Evolutionary conservation across 2,329 filamentous ascomycete species (phyloP).

Genomic region (Microdochium paspali): DNA sequence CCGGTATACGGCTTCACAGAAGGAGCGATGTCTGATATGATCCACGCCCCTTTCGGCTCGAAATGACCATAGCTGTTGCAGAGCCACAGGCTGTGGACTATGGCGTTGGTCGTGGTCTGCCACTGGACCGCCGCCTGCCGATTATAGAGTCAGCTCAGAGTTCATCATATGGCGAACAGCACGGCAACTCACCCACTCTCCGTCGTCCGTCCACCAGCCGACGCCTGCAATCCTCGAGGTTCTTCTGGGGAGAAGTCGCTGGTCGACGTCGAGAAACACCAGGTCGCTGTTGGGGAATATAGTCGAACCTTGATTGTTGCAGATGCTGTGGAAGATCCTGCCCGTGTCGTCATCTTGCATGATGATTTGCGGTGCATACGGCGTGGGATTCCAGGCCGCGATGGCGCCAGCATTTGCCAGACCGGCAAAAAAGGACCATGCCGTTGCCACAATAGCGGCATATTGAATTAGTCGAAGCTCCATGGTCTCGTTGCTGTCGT

Average conservation of each 20-base stretch:
- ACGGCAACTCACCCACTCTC: not conserved
- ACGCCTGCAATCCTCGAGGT: conserved; percentile 3
- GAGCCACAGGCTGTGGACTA: conserved; percentile 13
- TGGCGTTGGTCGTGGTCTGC: conserved; percentile 7
- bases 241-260: conserved; percentile 3
- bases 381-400: not conserved
- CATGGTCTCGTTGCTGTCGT: not conserved
- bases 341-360: conserved; percentile 10
- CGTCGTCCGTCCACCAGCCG: conserved; percentile 3
- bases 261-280: conserved; percentile 2
- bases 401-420: not conserved
- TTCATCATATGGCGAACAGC: not conserved
- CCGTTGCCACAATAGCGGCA: not conserved
- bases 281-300: conserved; percentile 7
- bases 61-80: conserved; percentile 18
- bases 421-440: not conserved
- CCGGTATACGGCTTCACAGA: conserved; percentile 15
- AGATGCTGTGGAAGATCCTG: conserved; percentile 8
- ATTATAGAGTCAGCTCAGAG: not conserved
- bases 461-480: not conserved
- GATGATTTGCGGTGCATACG: conserved; percentile 6
- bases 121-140: conserved; percentile 18
- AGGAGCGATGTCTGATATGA: conserved; percentile 8
- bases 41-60: conserved; percentile 11
- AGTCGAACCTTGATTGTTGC: conserved; percentile 6